Evolutionary conservation across 768 basidiomycete genomes (phyloP).

Genomic region (Serendipita sp.): DNA sequence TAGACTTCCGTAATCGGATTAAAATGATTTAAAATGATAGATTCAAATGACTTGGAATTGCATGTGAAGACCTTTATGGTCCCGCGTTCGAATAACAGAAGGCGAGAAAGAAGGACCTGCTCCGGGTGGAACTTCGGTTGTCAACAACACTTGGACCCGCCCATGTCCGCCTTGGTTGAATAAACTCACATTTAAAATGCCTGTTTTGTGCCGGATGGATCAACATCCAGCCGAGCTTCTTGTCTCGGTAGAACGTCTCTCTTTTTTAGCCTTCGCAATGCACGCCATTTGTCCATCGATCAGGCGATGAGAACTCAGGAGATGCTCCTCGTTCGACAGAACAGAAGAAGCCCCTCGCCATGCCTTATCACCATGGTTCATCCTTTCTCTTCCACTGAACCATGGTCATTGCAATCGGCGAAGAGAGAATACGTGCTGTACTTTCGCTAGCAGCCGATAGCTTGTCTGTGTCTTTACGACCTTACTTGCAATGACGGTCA

Average conservation of each 20-base stretch:
- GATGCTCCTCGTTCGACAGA: not conserved
- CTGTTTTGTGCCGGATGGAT: not conserved
- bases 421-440: not conserved
- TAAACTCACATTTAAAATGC: not conserved
- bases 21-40: too few species aligned
- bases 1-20: not conserved
- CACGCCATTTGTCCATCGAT: not conserved
- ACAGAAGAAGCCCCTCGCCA: not conserved
- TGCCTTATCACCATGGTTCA: slow-evolving; percentile 1
- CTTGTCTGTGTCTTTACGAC: not conserved
- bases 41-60: not conserved
- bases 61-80: not conserved
- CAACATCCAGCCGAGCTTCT: not conserved
- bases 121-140: not conserved
- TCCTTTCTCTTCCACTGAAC: not conserved
- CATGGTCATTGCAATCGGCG: not conserved
- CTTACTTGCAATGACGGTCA: not conserved
- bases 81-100: not conserved
- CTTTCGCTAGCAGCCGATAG: slow-evolving; percentile 5
- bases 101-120: not conserved
- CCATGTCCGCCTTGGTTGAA: not conserved
- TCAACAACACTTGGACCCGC: not conserved
- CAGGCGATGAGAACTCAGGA: not conserved
- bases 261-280: too few species aligned
- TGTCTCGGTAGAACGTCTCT: too few species aligned